Base-by-base conservation (phyloP, 768 basidiomycete genomes). In the Hirschioporus abietinus region DNA sequence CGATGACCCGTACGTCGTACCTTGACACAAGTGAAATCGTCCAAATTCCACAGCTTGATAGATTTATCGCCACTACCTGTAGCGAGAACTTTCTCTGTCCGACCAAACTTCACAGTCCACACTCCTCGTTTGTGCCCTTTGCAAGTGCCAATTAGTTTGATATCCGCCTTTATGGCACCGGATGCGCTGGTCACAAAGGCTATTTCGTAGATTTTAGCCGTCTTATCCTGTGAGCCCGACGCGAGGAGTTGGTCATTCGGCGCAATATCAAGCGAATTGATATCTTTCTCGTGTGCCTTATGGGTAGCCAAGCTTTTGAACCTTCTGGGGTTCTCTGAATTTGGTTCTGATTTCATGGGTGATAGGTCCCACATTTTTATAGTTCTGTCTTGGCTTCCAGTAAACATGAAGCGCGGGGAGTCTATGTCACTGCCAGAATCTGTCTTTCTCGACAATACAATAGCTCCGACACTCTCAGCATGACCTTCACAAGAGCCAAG, bases 281-380 rank as follows among this genome's bases (percentile, higher is more conserved):
- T 99, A 77, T 99, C 97, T 79, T 98, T 99, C 65, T 99, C 97
- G 77, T 99, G 97, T 15, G 95, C 93, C 75, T 91, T 92, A 63
- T 89, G 86, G 15, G 97, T 99, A 35, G 84, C 84, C 35, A 99
- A 80, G 69, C 93, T 93, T 73, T 84, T 87, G 74, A 89, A 90
- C 67, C 84, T 87, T 20, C 67, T 60, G 17, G 74, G 66, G 35
- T 80, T 65, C 25, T 77, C 69, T 59, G 80, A 74, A 25, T 68
- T 72, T 27, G 70, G 72, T 7, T 74, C 69, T n/a, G 65, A 70
- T 42, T 71, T 66, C 3, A 89, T 77, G 17, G 78, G 74, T 0
- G 84, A 79, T n/a, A 99, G 75, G 76, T 99, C 95, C 97, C 97
- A 99, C 88, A 99, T 91, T 78, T 99, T 99, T 75, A 98, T 92